Percentiles rank a stretch among this genome's conserved stretches.
Conservation (phyloP, 2,329 filamentous ascomycete species). For the Dichotomopilus funicola region DNA sequence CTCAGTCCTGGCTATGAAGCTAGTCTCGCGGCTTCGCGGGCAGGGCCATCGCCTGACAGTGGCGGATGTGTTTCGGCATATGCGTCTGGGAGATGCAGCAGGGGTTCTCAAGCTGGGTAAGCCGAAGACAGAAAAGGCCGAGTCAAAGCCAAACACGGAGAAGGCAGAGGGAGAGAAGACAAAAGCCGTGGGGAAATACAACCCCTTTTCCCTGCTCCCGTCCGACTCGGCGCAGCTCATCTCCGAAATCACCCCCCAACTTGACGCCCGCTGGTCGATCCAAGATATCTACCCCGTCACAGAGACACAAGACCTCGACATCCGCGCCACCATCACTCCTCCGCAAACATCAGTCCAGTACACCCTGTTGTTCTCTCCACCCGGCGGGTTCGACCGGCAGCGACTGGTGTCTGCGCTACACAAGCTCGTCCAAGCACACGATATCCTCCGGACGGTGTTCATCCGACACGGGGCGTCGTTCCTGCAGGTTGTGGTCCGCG, state of each 20-base stretch:
- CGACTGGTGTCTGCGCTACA: conserved; percentile 9
- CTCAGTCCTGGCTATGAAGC: conserved; percentile 34
- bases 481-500: conserved; percentile 52
- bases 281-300: conserved; percentile 20
- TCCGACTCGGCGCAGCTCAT: conserved; percentile 2
- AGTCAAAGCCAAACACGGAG: no score
- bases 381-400: conserved; percentile 22
- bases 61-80: conserved; percentile 40
- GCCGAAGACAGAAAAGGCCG: not conserved
- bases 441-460: conserved; percentile 22
- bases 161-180: not conserved
- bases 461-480: conserved; percentile 42
- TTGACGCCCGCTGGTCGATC: conserved; percentile 42
- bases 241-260: conserved; percentile 38
- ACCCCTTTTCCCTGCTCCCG: conserved; percentile 46
- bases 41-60: conserved; percentile 39
- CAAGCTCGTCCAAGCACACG: conserved; percentile 13
- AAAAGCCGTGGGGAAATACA: not conserved
- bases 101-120: conserved; percentile 23
- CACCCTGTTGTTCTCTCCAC: conserved; percentile 53
- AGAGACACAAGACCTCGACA: conserved; percentile 20
- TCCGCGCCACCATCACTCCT: conserved; percentile 11
- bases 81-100: conserved; percentile 22
- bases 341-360: conserved; percentile 56
- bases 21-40: conserved; percentile 36